Base-by-base conservation (phyloP, 257 asterid genomes). In the Primulina eburnea region DNA sequence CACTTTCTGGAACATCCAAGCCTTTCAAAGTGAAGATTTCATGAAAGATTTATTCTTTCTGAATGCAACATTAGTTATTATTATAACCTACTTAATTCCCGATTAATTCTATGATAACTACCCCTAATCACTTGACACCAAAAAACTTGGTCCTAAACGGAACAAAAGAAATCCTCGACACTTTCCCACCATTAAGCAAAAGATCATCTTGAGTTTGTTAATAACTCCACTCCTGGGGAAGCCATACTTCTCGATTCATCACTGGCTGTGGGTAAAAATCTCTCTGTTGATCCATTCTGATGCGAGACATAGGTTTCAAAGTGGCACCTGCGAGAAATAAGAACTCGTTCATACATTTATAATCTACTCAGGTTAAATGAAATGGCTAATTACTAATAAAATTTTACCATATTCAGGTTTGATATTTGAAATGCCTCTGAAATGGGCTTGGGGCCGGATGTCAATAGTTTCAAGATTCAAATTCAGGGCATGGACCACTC, bases 211-310 rank as follows among this genome's bases (percentile, higher is more conserved):
- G 56, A 50, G 18, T 50, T 50, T 5, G 2, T 77, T 74, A 90
- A 67, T 90, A 90, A 33, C 95, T 88, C 97, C 96, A 90, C 64
- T 90, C 97, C 55, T 78, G 90, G 1, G 97, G 94, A 26, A 88
- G 94, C 67, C 85, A 71, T 8, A 80, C 71, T 66, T 87, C 96
- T 28, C 80, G 86, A 66, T 73, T 70, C 82, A 77, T 71, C 11
- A 53, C 62, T 0, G 78, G 69, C 24, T 47, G 86, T 20, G 82
- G 71, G 9, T 77, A 61, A 3, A 24, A 40, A 38, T 58, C 64
- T 12, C 64, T 70, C 64, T 68, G 92, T 50, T 83, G 81, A 3
- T 63, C 68, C 65, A 71, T 73, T 18, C 38, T 20, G 50, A 38
- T 40, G 32, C 50, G 71, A 38, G 20, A 79, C 7, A 75, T 50